Evolutionary conservation across 2,329 filamentous ascomycete genomes (phyloP), one percentile per base, ranked within the genome.

Genomic region (Cladosporium halotolerans): DNA sequence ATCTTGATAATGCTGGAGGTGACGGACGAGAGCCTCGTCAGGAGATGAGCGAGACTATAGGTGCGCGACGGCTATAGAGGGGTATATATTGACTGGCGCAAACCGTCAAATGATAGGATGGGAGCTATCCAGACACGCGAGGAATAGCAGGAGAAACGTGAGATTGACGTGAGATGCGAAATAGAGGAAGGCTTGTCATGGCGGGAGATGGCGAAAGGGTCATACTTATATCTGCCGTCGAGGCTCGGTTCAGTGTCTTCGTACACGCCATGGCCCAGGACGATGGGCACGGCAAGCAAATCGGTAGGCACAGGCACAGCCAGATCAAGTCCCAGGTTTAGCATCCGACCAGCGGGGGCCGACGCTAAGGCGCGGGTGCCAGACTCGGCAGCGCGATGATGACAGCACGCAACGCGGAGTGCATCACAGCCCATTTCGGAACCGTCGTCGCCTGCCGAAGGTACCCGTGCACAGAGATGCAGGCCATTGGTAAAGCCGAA

Each of bases 221-320:
- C 28, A 43, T 43, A 51, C 48, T 51, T 51, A 44, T 51, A 43
- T 39, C 13, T n/a, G 36, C 10, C 4, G 23, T 28, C 23, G 36
- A 39, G 36, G 36, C 10, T n/a, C 16, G 36, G n/a, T 9, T 39
- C 13, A 14, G 33, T 44, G 39, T 39, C 36, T 39, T n/a, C n/a
- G 40, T 44, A 44, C 41, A 49, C 48, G 48, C 48, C 48, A 53
- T 45, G 50, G 46, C 42, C 44, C 50, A 11, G 11, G 23, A 23
- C 13, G 28, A 23, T 32, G 16, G 31, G 34, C 42, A 41, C 42
- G 42, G 50, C 42, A 40, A 41, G 23, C 19, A 53, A 53, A 45
- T 53, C 50, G 50, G 42, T 46, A 53, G 19, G 19, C 19, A 16
- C 18, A 13, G 23, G 38, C 33, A 34, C 19, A 41, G 38, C 40